phyloP scores from a whole-genome alignment of 73 alveolate genomes.

The Stentor roeselii region DNA sequence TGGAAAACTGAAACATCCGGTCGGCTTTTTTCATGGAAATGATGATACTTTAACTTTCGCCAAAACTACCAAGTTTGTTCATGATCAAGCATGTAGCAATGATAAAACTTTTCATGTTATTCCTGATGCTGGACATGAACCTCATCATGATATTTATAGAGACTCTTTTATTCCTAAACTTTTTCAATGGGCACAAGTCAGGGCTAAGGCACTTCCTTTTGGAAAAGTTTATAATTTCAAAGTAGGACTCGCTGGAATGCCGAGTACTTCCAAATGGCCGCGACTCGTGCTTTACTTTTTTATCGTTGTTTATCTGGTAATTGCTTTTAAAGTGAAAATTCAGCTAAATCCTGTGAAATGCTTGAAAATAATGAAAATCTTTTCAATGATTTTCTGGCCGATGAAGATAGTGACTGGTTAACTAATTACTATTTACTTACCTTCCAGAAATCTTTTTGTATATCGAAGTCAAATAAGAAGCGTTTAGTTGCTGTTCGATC shows the following conservation, averaged over 20 bases:
- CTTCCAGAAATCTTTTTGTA: too few relatives aligned
- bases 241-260: neutral
- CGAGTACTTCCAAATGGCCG: neutral
- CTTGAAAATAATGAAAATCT: too few relatives aligned
- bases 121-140: slow-evolving; percentile 28
- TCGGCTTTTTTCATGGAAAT: slow-evolving; percentile 50
- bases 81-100: slow-evolving; percentile 38
- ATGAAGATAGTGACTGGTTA: too few relatives aligned
- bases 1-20: slow-evolving; percentile 37
- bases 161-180: neutral
- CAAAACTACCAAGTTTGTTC: slow-evolving; percentile 41
- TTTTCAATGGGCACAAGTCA: neutral
- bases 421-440: too few relatives aligned
- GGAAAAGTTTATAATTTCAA: neutral
- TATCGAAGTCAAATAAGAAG: neutral
- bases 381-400: too few relatives aligned
- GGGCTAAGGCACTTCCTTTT: neutral
- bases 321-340: neutral
- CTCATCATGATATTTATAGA: slow-evolving; percentile 31
- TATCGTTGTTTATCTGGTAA: neutral
- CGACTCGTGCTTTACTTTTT: neutral
- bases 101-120: slow-evolving; percentile 19
- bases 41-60: slow-evolving; percentile 45
- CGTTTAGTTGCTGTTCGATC: slow-evolving; percentile 5
- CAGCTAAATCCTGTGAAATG: too few relatives aligned